Conservation (phyloP, 2,329 filamentous ascomycete species). For the Xenosphaeropsis pyriputrescens region DNA sequence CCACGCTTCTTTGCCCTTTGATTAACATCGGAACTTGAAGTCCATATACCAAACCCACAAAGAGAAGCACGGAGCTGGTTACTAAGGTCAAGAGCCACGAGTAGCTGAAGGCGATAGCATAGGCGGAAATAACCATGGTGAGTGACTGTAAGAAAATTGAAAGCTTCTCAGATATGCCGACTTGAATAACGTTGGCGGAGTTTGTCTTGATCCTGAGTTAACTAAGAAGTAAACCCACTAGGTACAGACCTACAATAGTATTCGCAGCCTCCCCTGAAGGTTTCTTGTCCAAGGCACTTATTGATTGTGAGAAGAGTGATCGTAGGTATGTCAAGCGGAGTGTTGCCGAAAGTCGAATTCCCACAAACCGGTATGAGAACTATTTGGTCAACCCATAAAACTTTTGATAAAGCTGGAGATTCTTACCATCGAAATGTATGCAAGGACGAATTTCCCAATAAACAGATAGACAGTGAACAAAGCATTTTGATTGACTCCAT, state of each 20-base stretch:
- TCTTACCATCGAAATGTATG: slow-evolving; percentile 41
- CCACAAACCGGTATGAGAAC: slow-evolving; percentile 46
- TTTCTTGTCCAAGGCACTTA: slow-evolving; percentile 54
- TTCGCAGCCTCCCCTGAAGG: slow-evolving; percentile 40
- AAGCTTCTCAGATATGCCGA: slow-evolving; percentile 50
- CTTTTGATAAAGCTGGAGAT: slow-evolving; percentile 29
- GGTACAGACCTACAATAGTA: slow-evolving; percentile 25
- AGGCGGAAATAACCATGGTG: slow-evolving; percentile 34
- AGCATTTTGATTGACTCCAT: slow-evolving; percentile 28
- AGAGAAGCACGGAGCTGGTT: slow-evolving; percentile 38
- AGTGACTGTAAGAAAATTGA: slow-evolving; percentile 41
- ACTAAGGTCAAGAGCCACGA: slow-evolving; percentile 46
- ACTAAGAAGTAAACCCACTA: slow-evolving; percentile 23
- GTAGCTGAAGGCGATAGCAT: slow-evolving; percentile 38
- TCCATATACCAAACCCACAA: slow-evolving; percentile 33
- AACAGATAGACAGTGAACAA: slow-evolving; percentile 62
- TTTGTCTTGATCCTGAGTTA: slow-evolving; percentile 37
- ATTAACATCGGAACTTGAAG: slow-evolving; percentile 39
- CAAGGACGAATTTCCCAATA: slow-evolving; percentile 46
- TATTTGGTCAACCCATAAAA: slow-evolving; percentile 17
- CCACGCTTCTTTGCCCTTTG: slow-evolving; percentile 29
- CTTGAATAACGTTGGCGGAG: slow-evolving; percentile 47
- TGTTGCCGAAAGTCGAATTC: slow-evolving; percentile 43
- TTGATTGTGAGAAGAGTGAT: slow-evolving; percentile 47
- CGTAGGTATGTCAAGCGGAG: slow-evolving; percentile 50